These are phyloP conservation scores for Gaillardinia entomophila DNA, from an alignment of 805 yeast genomes.

Conservation along the genomic window DNA sequence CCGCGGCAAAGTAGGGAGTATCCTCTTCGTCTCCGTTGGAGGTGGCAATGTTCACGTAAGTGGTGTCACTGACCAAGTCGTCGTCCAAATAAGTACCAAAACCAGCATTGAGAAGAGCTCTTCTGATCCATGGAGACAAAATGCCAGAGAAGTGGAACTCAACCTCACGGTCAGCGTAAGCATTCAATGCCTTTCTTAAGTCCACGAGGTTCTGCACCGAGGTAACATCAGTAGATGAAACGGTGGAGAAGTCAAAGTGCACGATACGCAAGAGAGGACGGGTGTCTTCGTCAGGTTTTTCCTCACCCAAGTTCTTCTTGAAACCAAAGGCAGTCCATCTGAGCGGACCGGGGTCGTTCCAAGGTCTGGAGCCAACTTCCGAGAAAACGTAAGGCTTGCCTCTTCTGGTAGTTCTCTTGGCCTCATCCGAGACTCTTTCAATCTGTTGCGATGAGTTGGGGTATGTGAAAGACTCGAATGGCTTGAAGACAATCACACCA, in stretches of 20 bases:
- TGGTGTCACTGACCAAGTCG: conserved; percentile 29
- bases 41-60: conserved; percentile 36
- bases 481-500: conserved; percentile 82
- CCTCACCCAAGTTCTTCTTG: conserved; percentile 13
- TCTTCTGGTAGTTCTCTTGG: conserved; percentile 54
- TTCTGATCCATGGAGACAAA: conserved; percentile 78
- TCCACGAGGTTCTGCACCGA: conserved; percentile 76
- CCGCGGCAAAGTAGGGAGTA: conserved; percentile 44
- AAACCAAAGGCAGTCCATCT: conserved; percentile 29
- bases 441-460: conserved; percentile 73
- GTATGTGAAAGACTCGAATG: conserved; percentile 75
- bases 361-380: conserved; percentile 63
- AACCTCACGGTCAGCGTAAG: conserved; percentile 74
- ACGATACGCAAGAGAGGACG: conserved; percentile 68
- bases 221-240: conserved; percentile 72
- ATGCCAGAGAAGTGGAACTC: conserved; percentile 89
- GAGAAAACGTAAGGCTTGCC: conserved; percentile 41
- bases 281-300: conserved; percentile 21
- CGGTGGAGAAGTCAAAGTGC: conserved; percentile 78
- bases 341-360: conserved; percentile 84
- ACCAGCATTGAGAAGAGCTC: conserved; percentile 69
- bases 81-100: conserved; percentile 58
- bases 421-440: conserved; percentile 64
- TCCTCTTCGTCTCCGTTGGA: conserved; percentile 27
- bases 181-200: conserved; percentile 62